These are phyloP conservation scores for Hydnomerulius pinastri DNA, from an alignment of 768 basidiomycete species.

Conservation along the genomic window DNA sequence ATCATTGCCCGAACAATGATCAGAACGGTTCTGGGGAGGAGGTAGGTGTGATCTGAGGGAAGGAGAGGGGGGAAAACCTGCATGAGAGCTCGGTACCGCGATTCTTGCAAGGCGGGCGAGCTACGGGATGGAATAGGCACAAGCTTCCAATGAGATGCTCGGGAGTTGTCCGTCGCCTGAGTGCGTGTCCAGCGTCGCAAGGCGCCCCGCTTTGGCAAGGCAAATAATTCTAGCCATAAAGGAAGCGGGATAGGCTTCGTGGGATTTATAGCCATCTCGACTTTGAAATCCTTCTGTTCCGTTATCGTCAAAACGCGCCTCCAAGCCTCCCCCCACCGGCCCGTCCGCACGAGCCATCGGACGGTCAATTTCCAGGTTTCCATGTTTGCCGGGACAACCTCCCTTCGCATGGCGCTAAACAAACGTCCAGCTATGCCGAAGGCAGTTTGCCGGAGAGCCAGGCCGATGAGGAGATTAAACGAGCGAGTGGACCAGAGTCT, in stretches of 20 bases:
- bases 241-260: slow-evolving; percentile 38
- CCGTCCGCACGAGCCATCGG: slow-evolving; percentile 57
- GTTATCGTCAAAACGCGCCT: slow-evolving; percentile 33
- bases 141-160: slow-evolving; percentile 12
- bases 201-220: slow-evolving; percentile 40
- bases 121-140: slow-evolving; percentile 15
- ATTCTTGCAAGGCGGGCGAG: slow-evolving; percentile 11
- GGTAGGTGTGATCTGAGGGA: slow-evolving; percentile 32
- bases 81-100: slow-evolving; percentile 43
- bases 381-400: slow-evolving; percentile 43
- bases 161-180: not conserved
- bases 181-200: slow-evolving; percentile 19
- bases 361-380: slow-evolving; percentile 60
- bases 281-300: slow-evolving; percentile 8
- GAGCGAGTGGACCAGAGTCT: slow-evolving; percentile 40
- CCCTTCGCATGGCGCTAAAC: slow-evolving; percentile 47
- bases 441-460: slow-evolving; percentile 53
- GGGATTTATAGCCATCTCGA: slow-evolving; percentile 2
- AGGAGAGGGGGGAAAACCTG: slow-evolving; percentile 40
- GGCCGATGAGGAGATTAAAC: slow-evolving; percentile 45
- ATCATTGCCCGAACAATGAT: slow-evolving; percentile 51
- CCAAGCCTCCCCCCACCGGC: slow-evolving; percentile 64
- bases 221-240: slow-evolving; percentile 66
- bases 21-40: slow-evolving; percentile 45
- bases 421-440: slow-evolving; percentile 49